phyloP scores from a whole-genome alignment of 805 yeast species.

The Candida glaebosa region DNA sequence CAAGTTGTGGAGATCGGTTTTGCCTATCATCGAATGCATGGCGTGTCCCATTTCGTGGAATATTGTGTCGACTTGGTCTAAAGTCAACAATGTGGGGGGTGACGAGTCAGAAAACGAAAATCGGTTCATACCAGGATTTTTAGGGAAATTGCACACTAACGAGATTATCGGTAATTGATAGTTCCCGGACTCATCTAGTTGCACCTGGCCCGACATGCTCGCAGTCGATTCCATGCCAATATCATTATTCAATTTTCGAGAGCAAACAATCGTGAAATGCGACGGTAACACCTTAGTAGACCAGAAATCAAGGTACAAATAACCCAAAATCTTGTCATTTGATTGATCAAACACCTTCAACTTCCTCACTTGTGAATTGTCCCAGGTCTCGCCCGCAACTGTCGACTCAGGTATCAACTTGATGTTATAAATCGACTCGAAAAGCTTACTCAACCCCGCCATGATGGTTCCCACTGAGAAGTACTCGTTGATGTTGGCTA shows the following conservation, averaged over 20 bases:
- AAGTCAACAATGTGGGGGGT: slow-evolving; percentile 51
- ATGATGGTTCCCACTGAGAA: slow-evolving; percentile 85
- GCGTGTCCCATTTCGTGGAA: slow-evolving; percentile 99
- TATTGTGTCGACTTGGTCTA: slow-evolving; percentile 84
- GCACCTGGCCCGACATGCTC: slow-evolving; percentile 23
- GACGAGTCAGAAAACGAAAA: slow-evolving; percentile 4
- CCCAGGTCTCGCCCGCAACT: slow-evolving; percentile 81
- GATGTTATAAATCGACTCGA: slow-evolving; percentile 72
- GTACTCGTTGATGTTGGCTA: slow-evolving; percentile 57
- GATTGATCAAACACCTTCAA: slow-evolving; percentile 66
- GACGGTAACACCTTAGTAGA: slow-evolving; percentile 82
- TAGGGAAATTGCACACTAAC: slow-evolving; percentile 76
- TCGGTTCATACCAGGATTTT: slow-evolving; percentile 23
- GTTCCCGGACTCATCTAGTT: slow-evolving; percentile 42
- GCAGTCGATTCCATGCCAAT: slow-evolving; percentile 26
- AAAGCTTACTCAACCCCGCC: slow-evolving; percentile 73
- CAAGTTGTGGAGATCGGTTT: slow-evolving; percentile 84
- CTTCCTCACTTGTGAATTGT: slow-evolving; percentile 70
- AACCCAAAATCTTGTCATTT: slow-evolving; percentile 58
- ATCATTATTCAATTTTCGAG: slow-evolving; percentile 67
- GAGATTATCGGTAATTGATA: slow-evolving; percentile 89
- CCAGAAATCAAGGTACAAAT: slow-evolving; percentile 84
- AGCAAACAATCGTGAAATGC: slow-evolving; percentile 92
- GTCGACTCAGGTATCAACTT: slow-evolving; percentile 64
- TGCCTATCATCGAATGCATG: slow-evolving; percentile 94